Evolutionary conservation across 345 rosid genomes (phyloP), one percentile per base, ranked within the genome.

Genomic region (Citrus reticulata): DNA sequence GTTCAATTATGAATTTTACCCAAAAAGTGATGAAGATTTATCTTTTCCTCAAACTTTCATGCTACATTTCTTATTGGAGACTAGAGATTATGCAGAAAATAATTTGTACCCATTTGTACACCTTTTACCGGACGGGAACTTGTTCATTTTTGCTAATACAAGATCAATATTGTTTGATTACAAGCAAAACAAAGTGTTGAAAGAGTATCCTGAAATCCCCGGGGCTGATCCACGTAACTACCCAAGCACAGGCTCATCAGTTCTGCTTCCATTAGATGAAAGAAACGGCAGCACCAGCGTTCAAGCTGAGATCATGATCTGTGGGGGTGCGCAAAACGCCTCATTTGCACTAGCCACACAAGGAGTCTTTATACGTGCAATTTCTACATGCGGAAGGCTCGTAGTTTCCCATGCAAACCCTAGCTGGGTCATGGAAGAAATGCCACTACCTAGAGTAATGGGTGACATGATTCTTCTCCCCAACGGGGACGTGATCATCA

Each of bases 171-270:
- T 88, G 76, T 72, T 93, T 1, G 90, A 95, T 82, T 95, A 93
- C 86, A 86, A 74, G 51, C 79, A 10, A 9, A 86, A 92, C 60
- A 74, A 70, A 11, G 86, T 95, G 37, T 69, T 91, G 13, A 89
- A 51, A 77, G 92, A 87, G 86, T 90, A 85, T 54, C 94, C 92
- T 7, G 71, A 24, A 46, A 92, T 95, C 9, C 89, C 92, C 2
- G 84, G 83, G 5, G 85, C 81, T 4, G 90, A 87, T 72, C 94
- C 95, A 2, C 90, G 97, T 9, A 93, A 95, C 35, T 95, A 95
- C 74, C 98, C 98, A 6, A 92, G 97, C 84, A 71, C 94, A 19
- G 98, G 98, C 11, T 95, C 98, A 5, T 95, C 97, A 0, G 87
- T 93, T 70, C 49, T 95, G 76, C 86, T 95, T 34, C 95, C 98